Base-by-base conservation (phyloP, 805 yeast genomes). In the Suhomyces prunicola region DNA sequence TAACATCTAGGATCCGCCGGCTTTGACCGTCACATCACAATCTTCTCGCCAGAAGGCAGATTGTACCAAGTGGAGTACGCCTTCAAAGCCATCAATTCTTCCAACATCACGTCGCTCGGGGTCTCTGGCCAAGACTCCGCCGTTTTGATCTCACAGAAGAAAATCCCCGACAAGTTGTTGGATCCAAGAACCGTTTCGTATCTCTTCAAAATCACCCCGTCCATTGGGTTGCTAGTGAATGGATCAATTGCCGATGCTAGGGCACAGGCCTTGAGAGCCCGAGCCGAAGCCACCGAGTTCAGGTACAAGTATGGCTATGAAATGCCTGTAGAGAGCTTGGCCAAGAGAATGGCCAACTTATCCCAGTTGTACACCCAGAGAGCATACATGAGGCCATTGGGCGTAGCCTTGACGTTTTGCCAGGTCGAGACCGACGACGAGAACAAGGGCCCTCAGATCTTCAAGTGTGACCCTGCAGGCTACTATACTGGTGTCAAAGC, bases 21-120 rank as follows among this genome's bases (percentile, higher is more conserved):
- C 51, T 94, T 92, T 71, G 99, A 94, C 77, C 88, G 99, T 79
- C 99, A 94, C 72, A 94, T 94, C 71, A 94, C 99, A 27, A 92
- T 94, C 64, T 94, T 94, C 77, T 93, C 98, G 40, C 99, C 99
- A 19, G 99, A 94, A 70, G 99, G 99, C 46, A 86, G 99, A 72
- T 80, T 94, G 56, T 94, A 88, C 74, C 99, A 94, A 75, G 99
- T 93, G 36, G 99, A 94, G 71, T 94, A 94, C 68, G 99, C 98
- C 5, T 92, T 92, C 78, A 92, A 94, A 71, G 98, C 98, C 5
- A 91, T 94, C 69, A 94, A 91, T 66, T 84, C 96, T 46, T 84
- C 97, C 54, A 93, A 90, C 69, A 84, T 94, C 66, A 94, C 97
- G 44, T 88, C 96, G 26, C 67, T 94, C 52, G 98, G 92, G 15